Evolutionary conservation across 371 early-diverging fungal species (phyloP).

Genomic region (Rhizopus sp.): DNA sequence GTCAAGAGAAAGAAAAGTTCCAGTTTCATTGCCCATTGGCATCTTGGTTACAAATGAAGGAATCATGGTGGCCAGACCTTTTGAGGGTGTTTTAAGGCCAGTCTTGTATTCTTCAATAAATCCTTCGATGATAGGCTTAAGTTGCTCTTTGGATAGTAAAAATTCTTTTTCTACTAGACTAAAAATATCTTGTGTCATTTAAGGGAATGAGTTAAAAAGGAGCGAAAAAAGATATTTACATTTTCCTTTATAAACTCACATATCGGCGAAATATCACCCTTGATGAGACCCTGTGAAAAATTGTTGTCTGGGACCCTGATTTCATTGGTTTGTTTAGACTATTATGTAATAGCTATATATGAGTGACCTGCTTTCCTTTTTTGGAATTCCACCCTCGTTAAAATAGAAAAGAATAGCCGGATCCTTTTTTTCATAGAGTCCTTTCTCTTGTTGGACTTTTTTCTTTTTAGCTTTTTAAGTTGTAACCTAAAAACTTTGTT

Average conservation of each 20-base stretch:
- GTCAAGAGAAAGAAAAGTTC: conserved; percentile 87
- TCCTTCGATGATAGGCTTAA: conserved; percentile 54
- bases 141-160: conserved; percentile 42
- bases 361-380: conserved; percentile 6
- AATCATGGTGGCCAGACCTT: conserved; percentile 65
- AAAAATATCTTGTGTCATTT: conserved; percentile 6
- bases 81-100: conserved; percentile 45
- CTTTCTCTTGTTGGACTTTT: no score
- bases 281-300: conserved; percentile 10
- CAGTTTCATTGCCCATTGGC: conserved; percentile 86
- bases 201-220: neutral
- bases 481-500: no score
- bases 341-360: conserved; percentile 2
- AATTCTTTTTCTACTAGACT: conserved; percentile 29
- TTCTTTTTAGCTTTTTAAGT: no score
- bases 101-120: conserved; percentile 43
- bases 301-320: conserved; percentile 2
- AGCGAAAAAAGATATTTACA: neutral
- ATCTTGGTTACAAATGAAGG: conserved; percentile 84
- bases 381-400: neutral
- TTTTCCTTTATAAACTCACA: no score
- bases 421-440: no score
- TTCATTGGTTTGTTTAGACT: conserved; percentile 3
- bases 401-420: no score
- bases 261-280: conserved; percentile 9